Evolutionary conservation across 1,139 yeast genomes (phyloP).

Genomic region (Debaryomyces nepalensis): DNA sequence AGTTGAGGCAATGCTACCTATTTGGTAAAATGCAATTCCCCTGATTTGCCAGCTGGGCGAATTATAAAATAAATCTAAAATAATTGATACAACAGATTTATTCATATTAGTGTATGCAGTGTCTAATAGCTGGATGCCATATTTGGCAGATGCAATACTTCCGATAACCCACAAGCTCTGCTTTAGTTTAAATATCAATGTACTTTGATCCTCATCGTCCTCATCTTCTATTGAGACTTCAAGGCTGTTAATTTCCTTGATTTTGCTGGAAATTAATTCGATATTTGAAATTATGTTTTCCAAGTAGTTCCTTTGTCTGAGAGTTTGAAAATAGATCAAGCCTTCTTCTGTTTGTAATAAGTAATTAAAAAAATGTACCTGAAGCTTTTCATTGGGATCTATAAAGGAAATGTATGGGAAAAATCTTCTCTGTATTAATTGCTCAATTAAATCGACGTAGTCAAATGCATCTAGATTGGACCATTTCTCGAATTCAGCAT

Average conservation of each 20-base stretch:
- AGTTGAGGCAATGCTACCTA: conserved; percentile 77
- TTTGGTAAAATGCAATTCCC: conserved; percentile 76
- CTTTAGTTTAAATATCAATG: conserved; percentile 42
- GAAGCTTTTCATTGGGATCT: conserved; percentile 32
- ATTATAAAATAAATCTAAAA: conserved; percentile 42
- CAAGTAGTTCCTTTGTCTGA: conserved; percentile 30
- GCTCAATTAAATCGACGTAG: conserved; percentile 32
- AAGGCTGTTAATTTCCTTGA: conserved; percentile 6
- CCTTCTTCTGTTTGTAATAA: conserved; percentile 85
- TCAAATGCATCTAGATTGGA: conserved; percentile 25
- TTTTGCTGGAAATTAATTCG: conserved; percentile 19
- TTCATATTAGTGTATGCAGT: conserved; percentile 55
- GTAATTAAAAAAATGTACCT: conserved; percentile 79
- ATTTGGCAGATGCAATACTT: conserved; percentile 69
- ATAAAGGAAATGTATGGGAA: conserved; percentile 30
- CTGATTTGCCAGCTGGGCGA: conserved; percentile 67
- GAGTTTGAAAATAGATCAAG: conserved; percentile 41
- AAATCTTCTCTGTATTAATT: conserved; percentile 25
- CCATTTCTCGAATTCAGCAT: conserved; percentile 38
- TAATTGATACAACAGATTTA: conserved; percentile 56
- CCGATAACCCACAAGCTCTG: conserved; percentile 91
- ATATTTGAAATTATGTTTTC: conserved; percentile 32
- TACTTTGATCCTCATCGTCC: neutral
- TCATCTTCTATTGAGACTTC: conserved; percentile 11
- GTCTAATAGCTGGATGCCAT: conserved; percentile 72